Evolutionary conservation across 805 yeast genomes (phyloP).

Genomic region (Priceomyces fermenticarens): DNA sequence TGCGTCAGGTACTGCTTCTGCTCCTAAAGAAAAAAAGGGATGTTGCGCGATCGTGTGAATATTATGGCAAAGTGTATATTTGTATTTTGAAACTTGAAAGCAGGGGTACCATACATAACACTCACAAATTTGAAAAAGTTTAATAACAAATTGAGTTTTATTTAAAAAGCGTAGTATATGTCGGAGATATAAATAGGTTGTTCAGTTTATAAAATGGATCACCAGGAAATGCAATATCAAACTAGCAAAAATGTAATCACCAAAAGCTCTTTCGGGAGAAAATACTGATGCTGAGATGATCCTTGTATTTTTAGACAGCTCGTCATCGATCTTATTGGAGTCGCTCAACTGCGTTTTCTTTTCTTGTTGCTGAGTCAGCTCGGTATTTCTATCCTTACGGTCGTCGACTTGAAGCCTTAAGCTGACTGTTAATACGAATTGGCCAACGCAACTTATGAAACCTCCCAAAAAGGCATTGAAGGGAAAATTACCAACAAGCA

Average conservation of each 20-base stretch:
- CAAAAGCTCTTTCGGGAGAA: slow-evolving; percentile 63
- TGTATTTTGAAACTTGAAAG: too few species aligned
- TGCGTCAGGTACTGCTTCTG: slow-evolving; percentile 10
- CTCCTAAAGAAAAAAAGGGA: slow-evolving; percentile 30
- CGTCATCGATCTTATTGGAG: slow-evolving; percentile 5
- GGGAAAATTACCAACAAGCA: slow-evolving; percentile 85
- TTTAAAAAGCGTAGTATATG: too few species aligned
- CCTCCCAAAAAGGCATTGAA: slow-evolving; percentile 97
- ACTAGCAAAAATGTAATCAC: slow-evolving; percentile 85
- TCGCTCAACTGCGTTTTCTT: slow-evolving; percentile 6
- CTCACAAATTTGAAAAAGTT: too few species aligned
- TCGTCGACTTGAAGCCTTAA: slow-evolving; percentile 65
- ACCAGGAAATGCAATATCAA: slow-evolving; percentile 85
- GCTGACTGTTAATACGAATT: slow-evolving; percentile 83
- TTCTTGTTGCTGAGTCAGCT: slow-evolving; percentile 4
- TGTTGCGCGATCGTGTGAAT: slow-evolving; percentile 31
- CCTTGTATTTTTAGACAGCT: slow-evolving; percentile 3
- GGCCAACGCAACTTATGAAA: slow-evolving; percentile 88
- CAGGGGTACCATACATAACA: too few species aligned
- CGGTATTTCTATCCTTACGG: slow-evolving; percentile 7
- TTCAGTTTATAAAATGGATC: slow-evolving; percentile 81
- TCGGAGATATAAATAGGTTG: too few species aligned
- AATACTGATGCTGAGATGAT: slow-evolving; percentile 9
- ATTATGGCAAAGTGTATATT: too few species aligned
- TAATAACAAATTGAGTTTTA: too few species aligned